Conservation (phyloP, 768 basidiomycete genomes). For the Russula vinacea region DNA sequence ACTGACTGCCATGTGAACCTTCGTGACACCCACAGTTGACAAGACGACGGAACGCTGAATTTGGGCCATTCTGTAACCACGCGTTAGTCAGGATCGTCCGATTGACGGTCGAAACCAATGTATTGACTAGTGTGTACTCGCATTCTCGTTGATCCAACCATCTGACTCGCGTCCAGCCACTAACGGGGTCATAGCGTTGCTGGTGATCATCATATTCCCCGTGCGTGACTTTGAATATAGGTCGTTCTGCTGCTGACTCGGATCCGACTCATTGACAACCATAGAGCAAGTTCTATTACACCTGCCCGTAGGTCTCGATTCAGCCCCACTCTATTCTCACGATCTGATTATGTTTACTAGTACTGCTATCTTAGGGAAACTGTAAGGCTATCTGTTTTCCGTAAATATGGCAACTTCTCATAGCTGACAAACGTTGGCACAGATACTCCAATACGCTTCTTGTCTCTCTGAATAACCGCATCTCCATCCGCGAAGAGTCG, state of each 20-base stretch:
- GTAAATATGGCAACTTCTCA: not conserved
- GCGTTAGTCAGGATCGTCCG: not conserved
- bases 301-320: conserved; percentile 12
- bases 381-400: not conserved
- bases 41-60: not conserved
- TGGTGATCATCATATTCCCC: not conserved
- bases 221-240: not conserved
- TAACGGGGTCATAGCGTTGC: not conserved
- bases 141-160: not conserved
- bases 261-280: not conserved
- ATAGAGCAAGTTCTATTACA: conserved; percentile 13
- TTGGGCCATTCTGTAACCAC: not conserved
- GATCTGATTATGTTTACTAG: not conserved
- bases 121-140: conserved; percentile 8
- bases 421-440: not conserved
- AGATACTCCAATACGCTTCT: conserved; percentile 21
- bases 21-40: not conserved
- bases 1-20: too few relatives aligned
- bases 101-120: conserved; percentile 16
- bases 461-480: conserved; percentile 21
- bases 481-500: not conserved
- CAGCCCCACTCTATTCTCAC: too few relatives aligned
- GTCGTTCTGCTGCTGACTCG: not conserved
- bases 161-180: not conserved
- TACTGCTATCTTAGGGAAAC: conserved; percentile 11